Evolutionary conservation across 2,329 filamentous ascomycete species (phyloP).

Genomic region (Aspergillus felis): DNA sequence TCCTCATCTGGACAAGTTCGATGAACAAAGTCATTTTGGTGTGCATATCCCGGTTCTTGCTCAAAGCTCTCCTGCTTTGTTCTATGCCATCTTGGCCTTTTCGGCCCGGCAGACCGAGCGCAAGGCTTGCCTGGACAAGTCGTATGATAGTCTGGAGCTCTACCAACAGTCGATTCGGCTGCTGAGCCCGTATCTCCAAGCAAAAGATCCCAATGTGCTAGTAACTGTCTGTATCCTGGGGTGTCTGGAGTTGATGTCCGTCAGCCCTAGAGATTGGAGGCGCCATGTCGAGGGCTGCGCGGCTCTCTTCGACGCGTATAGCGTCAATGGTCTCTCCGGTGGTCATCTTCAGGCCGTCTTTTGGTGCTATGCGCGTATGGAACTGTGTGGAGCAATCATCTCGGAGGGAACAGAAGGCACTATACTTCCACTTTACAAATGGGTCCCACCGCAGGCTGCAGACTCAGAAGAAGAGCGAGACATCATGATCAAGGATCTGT

Average conservation of each 20-base stretch:
- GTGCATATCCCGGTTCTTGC: conserved; percentile 49
- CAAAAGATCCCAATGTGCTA: conserved; percentile 47
- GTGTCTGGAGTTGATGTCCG: conserved; percentile 50
- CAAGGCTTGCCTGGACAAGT: conserved; percentile 40
- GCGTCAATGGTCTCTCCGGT: conserved; percentile 48
- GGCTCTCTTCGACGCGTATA: conserved; percentile 47
- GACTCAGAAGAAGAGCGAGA: conserved; percentile 27
- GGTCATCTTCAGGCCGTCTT: conserved; percentile 52
- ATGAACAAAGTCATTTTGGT: conserved; percentile 49
- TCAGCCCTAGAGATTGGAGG: conserved; percentile 47
- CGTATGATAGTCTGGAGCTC: conserved; percentile 48
- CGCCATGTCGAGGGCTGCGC: conserved; percentile 55
- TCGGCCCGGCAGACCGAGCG: conserved; percentile 50
- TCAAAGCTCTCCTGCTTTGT: conserved; percentile 41
- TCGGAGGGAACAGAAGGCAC: conserved; percentile 47
- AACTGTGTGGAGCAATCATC: conserved; percentile 53
- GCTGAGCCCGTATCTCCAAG: conserved; percentile 45
- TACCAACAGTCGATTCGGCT: conserved; percentile 50
- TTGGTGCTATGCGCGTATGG: conserved; percentile 56
- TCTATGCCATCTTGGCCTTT: conserved; percentile 50
- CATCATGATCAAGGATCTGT: conserved; percentile 16
- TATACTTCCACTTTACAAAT: conserved; percentile 47
- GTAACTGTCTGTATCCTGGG: conserved; percentile 52
- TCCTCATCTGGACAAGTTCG: conserved; percentile 52
- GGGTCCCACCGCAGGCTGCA: conserved; percentile 38